A percentile compares a stretch with the other conserved stretches of the same genome.
Evolutionary conservation across 2,329 filamentous ascomycete species (phyloP).

Genomic region (Apiospora phragmitis): DNA sequence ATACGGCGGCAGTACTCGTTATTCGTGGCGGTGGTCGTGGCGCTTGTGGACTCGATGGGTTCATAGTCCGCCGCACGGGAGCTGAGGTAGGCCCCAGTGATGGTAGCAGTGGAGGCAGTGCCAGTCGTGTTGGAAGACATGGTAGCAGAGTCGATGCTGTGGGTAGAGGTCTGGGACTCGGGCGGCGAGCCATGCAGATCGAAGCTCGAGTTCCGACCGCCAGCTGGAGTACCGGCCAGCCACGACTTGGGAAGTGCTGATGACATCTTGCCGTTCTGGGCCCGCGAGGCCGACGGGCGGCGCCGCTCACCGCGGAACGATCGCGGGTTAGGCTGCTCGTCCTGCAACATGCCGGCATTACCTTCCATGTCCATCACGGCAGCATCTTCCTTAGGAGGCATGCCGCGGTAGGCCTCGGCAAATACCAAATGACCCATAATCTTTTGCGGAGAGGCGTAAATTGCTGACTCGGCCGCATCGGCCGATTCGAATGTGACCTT

Average conservation of each 20-base stretch:
- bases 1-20: conserved; percentile 61
- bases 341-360: conserved; percentile 37
- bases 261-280: conserved; percentile 13
- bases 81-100: conserved; percentile 34
- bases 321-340: conserved; percentile 15
- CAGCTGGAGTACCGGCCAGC: conserved; percentile 9
- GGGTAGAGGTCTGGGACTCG: conserved; percentile 51
- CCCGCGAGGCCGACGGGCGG: conserved; percentile 16
- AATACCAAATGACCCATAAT: conserved; percentile 71
- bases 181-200: conserved; percentile 41
- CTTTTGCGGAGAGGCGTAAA: conserved; percentile 69
- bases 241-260: conserved; percentile 34
- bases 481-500: conserved; percentile 79
- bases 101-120: conserved; percentile 46
- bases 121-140: conserved; percentile 41
- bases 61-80: neutral
- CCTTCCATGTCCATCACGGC: conserved; percentile 56
- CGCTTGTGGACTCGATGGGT: conserved; percentile 17
- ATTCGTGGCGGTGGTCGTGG: conserved; percentile 32
- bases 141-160: conserved; percentile 59
- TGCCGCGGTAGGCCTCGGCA: conserved; percentile 68
- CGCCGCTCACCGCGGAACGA: conserved; percentile 12
- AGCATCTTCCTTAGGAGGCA: conserved; percentile 64
- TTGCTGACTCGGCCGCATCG: conserved; percentile 68
- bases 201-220: conserved; percentile 21